Evolutionary conservation across 306 rosid species (phyloP), one percentile per base, ranked within the genome.

Genomic region (Sphenostylis stenocarpa): DNA sequence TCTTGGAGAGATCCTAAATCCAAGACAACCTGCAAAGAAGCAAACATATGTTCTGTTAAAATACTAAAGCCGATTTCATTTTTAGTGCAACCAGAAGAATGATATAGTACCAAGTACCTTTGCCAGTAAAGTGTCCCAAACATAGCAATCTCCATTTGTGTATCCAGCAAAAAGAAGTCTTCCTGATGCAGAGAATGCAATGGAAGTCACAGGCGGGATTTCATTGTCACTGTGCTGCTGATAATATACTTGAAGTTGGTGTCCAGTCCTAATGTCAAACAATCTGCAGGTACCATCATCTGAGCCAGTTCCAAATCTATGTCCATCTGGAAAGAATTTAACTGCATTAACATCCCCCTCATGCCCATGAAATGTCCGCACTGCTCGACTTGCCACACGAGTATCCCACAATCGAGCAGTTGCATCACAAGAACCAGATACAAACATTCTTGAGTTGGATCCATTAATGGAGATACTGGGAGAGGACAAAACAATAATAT

Each of bases 381-480:
- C 91, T 14, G 98, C 97, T 82, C 98, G 94, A 83, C 98, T 93
- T 76, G 98, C 98, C 67, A 91, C 96, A 3, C 94, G 98, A 64
- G 94, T 87, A 83, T 94, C 98, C 98, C 98, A 94, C 87, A 94
- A 83, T 60, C 96, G 91, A 31, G 89, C 94, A 56, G 98, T 94
- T 69, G 82, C 74, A 81, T 91, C 98, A 87, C 97, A 91, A 17
- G 97, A 94, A 83, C 98, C 98, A 56, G 98, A 94, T 36, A 85
- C 90, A 72, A 94, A 94, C 81, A 85, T 65, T 85, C 89, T 93
- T 24, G 91, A 83, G 81, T 85, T 93, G 84, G 88, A 78, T 79
- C 91, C 92, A 82, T 80, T 90, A 77, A 94, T 91, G 33, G 98
- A 91, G 48, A 94, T 82, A 79, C 97, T 94, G 92, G 10, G 21